Evolutionary conservation across 768 basidiomycete genomes (phyloP).

Genomic region (Trametes cinnabarina): DNA sequence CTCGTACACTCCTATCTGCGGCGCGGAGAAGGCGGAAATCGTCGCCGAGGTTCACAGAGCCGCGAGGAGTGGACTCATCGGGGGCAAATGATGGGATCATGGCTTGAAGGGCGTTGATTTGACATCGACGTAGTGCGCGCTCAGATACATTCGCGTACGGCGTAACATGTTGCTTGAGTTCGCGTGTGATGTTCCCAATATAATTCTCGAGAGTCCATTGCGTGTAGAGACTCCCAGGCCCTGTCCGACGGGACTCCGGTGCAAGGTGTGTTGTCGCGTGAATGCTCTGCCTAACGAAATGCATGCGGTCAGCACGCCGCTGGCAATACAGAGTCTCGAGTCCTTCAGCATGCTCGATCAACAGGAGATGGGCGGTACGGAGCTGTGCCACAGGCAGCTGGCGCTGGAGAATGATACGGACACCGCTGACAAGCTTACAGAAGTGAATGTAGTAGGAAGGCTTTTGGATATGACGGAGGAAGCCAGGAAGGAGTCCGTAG

Average conservation of each 20-base stretch:
- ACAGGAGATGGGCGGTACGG: slow-evolving; percentile 20
- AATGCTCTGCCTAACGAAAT: slow-evolving; percentile 35
- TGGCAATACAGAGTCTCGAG: slow-evolving; percentile 38
- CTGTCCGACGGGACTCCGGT: slow-evolving; percentile 21
- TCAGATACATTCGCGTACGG: slow-evolving; percentile 27
- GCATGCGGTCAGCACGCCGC: slow-evolving; percentile 25
- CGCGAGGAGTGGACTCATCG: slow-evolving; percentile 1
- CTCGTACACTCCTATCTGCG: background rate
- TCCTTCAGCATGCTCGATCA: slow-evolving; percentile 31
- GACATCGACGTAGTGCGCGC: slow-evolving; percentile 20
- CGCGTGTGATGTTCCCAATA: slow-evolving; percentile 27
- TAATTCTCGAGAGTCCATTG: slow-evolving; percentile 28
- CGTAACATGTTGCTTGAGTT: slow-evolving; percentile 28
- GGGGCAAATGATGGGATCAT: background rate
- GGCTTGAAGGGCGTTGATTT: slow-evolving; percentile 20
- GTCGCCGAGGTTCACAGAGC: no score
- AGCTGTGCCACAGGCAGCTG: slow-evolving; percentile 17
- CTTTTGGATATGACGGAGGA: slow-evolving; percentile 27
- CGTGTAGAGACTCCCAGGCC: slow-evolving; percentile 12
- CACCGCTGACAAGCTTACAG: slow-evolving; percentile 27
- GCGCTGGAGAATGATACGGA: slow-evolving; percentile 25
- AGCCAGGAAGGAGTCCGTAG: slow-evolving; percentile 24
- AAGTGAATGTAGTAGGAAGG: slow-evolving; percentile 27
- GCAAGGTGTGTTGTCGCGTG: slow-evolving; percentile 33
- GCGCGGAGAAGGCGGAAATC: no score